Evolutionary conservation across 345 rosid genomes (phyloP).

Genomic region (Sonneratia caseolaris): DNA sequence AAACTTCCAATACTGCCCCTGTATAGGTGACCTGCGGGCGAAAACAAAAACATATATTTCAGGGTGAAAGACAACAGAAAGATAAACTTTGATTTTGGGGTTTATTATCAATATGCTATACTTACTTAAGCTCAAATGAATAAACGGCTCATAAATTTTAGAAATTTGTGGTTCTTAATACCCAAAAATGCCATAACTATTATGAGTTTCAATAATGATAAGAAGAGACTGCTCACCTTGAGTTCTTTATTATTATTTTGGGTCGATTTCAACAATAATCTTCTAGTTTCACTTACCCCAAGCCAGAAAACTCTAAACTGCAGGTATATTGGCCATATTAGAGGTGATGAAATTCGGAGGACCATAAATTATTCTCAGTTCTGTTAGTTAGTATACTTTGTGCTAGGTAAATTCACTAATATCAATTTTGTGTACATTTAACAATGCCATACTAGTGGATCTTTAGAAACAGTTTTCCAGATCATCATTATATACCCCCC

Average conservation of each 20-base stretch:
- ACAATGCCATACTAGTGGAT: neutral
- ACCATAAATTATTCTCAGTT: neutral
- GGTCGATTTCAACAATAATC: neutral
- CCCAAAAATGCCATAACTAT: too few species aligned
- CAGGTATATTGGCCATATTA: neutral
- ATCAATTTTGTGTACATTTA: neutral
- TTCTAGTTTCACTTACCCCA: neutral
- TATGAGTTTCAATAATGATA: too few species aligned
- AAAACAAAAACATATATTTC: conserved; percentile 1
- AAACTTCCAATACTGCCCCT: conserved; percentile 80
- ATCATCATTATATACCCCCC: neutral
- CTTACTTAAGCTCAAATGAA: neutral
- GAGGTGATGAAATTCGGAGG: neutral
- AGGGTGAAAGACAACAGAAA: neutral
- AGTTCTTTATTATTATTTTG: too few species aligned
- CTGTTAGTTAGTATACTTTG: neutral
- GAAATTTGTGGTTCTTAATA: neutral
- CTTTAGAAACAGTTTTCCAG: neutral
- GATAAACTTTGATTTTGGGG: neutral
- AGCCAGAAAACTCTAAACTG: neutral
- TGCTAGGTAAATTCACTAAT: neutral
- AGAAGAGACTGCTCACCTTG: too few species aligned
- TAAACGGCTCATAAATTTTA: neutral
- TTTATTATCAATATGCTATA: neutral
- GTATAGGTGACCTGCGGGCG: conserved; percentile 60